A percentile compares a stretch with the other conserved stretches of the same genome.
phyloP scores from a whole-genome alignment of 371 early-diverging fungal genomes.

The Mucor piriformis region DNA sequence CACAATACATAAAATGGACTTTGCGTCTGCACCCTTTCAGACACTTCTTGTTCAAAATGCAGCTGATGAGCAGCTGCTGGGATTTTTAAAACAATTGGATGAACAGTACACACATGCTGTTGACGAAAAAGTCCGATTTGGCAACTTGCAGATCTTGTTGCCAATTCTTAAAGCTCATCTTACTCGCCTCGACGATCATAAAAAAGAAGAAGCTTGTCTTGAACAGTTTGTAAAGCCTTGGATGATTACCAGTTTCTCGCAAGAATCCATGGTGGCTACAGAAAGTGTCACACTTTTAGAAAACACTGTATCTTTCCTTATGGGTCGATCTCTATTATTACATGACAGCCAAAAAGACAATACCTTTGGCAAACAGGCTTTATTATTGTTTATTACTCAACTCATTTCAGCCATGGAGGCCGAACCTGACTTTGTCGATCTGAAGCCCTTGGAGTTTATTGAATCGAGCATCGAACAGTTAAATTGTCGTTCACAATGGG shows the following conservation, averaged over 20 bases:
- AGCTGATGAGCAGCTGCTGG: constrained; percentile 28
- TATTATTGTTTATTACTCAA: constrained; percentile 31
- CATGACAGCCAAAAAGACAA: neutral
- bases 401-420: constrained; percentile 36
- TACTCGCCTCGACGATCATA: constrained; percentile 14
- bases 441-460: constrained; percentile 41
- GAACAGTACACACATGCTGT: constrained; percentile 32
- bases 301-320: constrained; percentile 34
- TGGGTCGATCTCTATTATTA: constrained; percentile 26
- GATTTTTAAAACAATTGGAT: constrained; percentile 38
- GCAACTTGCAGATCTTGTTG: constrained; percentile 44
- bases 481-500: constrained; percentile 12
- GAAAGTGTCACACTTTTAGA: constrained; percentile 41
- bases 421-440: constrained; percentile 52
- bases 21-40: constrained; percentile 44
- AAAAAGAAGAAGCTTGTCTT: constrained; percentile 26
- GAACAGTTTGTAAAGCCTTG: constrained; percentile 32
- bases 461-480: constrained; percentile 11
- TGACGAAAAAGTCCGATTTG: constrained; percentile 47
- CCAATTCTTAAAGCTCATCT: constrained; percentile 46
- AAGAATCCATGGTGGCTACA: constrained; percentile 42
- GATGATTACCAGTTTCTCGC: constrained; percentile 33
- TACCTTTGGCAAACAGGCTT: constrained; percentile 22
- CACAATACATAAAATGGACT: constrained; percentile 33
- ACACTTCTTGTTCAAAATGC: constrained; percentile 40